Conservation (phyloP, 2,329 filamentous ascomycete species). For the Sporothrix phasma region DNA sequence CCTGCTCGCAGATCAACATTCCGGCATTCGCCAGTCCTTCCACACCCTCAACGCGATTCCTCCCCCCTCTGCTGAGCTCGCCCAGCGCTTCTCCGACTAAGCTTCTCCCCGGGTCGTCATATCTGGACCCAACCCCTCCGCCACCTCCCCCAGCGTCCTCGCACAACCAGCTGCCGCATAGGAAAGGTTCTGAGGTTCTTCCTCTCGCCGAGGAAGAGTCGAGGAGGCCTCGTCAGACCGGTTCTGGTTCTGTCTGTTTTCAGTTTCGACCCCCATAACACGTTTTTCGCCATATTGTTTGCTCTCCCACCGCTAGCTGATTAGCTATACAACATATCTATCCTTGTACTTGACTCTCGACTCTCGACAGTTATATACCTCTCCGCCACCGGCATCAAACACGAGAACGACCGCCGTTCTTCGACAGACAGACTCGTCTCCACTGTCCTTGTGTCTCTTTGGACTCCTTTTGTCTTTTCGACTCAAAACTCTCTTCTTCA, state of each 20-base stretch:
- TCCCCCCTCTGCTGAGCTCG: conserved; percentile 43
- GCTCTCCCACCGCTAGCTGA: conserved; percentile 1
- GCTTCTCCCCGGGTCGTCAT: conserved; percentile 35
- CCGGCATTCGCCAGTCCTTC: conserved; percentile 52
- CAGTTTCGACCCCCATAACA: conserved; percentile 95
- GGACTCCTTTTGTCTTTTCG: background rate
- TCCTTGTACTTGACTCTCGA: background rate
- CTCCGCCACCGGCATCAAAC: background rate
- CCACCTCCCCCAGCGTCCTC: conserved; percentile 45
- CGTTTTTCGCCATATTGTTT: conserved; percentile 20
- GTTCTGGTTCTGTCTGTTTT: conserved; percentile 83
- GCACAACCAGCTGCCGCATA: conserved; percentile 97
- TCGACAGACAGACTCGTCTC: background rate
- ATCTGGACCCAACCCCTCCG: conserved; percentile 41
- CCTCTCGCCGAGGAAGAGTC: conserved; percentile 99
- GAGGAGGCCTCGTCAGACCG: conserved; percentile 93
- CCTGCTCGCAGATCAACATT: conserved; percentile 59
- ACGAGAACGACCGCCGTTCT: background rate
- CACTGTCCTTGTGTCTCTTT: background rate
- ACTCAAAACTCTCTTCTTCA: background rate
- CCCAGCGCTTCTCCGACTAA: conserved; percentile 36
- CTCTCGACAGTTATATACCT: background rate
- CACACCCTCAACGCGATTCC: conserved; percentile 58
- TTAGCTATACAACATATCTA: background rate
- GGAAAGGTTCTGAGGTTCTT: conserved; percentile 96